A percentile compares a stretch with the other conserved stretches of the same genome.
Evolutionary conservation across 768 basidiomycete genomes (phyloP).

Genomic region (Xerocomellus dryophilus): DNA sequence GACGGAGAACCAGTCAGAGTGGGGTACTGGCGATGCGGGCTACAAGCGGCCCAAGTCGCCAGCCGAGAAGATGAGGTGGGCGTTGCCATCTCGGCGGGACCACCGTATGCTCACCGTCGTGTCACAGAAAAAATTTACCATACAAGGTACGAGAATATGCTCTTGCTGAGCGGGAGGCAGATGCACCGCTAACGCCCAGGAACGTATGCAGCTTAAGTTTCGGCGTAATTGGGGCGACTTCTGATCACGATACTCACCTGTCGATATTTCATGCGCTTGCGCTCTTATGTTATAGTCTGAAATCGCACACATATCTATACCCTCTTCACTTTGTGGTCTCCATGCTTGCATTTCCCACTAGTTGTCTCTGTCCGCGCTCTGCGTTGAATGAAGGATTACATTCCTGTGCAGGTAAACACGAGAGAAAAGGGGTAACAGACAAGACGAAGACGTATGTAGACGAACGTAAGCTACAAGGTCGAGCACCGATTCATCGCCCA

Average conservation of each 20-base stretch:
- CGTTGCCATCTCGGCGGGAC: neutral
- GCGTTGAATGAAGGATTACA: slow-evolving; percentile 2
- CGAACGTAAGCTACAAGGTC: neutral
- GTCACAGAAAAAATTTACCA: slow-evolving; percentile 67
- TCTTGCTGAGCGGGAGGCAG: slow-evolving; percentile 15
- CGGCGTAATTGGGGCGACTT: slow-evolving; percentile 86
- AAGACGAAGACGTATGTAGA: neutral
- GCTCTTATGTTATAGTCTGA: slow-evolving; percentile 5
- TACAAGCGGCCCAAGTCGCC: slow-evolving; percentile 72
- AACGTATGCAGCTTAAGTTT: slow-evolving; percentile 84
- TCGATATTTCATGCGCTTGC: slow-evolving; percentile 9
- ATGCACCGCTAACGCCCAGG: slow-evolving; percentile 48
- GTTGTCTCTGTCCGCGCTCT: neutral
- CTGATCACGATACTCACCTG: slow-evolving; percentile 33
- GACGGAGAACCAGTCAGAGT: slow-evolving; percentile 55
- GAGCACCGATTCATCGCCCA: slow-evolving; percentile 42
- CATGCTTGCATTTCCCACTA: slow-evolving; percentile 4
- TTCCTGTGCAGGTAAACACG: slow-evolving; percentile 1
- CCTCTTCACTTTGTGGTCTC: slow-evolving; percentile 11
- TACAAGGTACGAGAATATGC: slow-evolving; percentile 66
- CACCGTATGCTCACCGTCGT: slow-evolving; percentile 2
- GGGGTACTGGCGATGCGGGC: slow-evolving; percentile 69
- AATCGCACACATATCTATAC: slow-evolving; percentile 29
- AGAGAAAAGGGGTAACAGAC: slow-evolving; percentile 8
- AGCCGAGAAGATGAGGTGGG: slow-evolving; percentile 71